Percentiles rank a stretch among this genome's conserved stretches.
Conservation (phyloP, 768 basidiomycete species). For the Filobasidium wieringae region DNA sequence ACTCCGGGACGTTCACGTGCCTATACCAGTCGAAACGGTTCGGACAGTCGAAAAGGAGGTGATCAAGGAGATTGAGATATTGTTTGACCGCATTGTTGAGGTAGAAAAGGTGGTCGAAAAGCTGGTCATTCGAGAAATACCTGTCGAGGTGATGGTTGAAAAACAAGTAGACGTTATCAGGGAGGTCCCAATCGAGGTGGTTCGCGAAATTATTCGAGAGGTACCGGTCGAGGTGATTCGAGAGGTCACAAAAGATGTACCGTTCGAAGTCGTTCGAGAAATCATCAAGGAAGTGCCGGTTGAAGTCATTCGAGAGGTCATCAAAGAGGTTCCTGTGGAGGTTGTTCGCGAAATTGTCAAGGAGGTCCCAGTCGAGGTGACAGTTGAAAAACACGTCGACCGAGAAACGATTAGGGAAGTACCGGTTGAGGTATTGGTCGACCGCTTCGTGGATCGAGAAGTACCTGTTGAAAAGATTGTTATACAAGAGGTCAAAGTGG, state of each 20-base stretch:
- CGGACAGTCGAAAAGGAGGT: constrained; percentile 17
- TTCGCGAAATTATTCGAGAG: background rate
- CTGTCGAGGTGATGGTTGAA: constrained; percentile 19
- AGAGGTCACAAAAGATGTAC: constrained; percentile 16
- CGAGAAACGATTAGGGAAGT: constrained; percentile 18
- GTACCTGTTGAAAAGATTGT: constrained; percentile 6
- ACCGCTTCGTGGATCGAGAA: background rate
- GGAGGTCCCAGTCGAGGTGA: constrained; percentile 1
- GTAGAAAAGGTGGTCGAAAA: constrained; percentile 27
- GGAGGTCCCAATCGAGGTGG: constrained; percentile 11
- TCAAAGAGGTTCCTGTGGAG: constrained; percentile 11
- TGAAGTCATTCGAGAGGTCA: constrained; percentile 17
- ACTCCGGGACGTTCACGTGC: constrained; percentile 18
- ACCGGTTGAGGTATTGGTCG: background rate
- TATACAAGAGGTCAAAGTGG: constrained; percentile 7
- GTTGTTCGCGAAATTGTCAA: constrained; percentile 18
- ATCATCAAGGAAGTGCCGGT: constrained; percentile 6
- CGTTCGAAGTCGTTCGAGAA: constrained; percentile 19
- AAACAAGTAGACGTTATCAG: constrained; percentile 21
- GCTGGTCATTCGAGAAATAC: constrained; percentile 25
- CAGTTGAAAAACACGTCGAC: constrained; percentile 10
- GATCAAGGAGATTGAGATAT: constrained; percentile 20
- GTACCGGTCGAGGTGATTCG: constrained; percentile 20
- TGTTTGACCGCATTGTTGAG: constrained; percentile 21
- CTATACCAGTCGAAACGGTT: constrained; percentile 14